Base-by-base conservation (phyloP, 768 basidiomycete species). In the Phylloporus sp. region DNA sequence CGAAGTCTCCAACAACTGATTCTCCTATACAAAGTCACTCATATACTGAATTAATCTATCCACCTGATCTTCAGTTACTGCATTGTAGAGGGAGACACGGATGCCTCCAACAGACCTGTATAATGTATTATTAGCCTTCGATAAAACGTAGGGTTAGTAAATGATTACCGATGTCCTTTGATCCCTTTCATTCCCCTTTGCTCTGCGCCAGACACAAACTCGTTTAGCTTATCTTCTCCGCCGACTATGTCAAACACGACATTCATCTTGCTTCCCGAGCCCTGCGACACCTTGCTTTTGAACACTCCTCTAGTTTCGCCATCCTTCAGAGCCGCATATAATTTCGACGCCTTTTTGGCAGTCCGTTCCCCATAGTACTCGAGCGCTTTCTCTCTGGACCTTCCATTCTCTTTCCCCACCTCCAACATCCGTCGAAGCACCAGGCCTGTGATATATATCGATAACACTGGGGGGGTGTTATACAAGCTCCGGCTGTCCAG, bases 221-320 rank as follows among this genome's bases (percentile, higher is more conserved):
- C 70, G 60, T 81, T 80, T 68, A 97, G 76, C 18, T 76, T 77
- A 1, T 78, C 86, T n/a, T 89, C 85, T 0, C 84, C 87, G 0
- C 84, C 88, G 12, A 82, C 57, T 12, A 95, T 73, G 47, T 82
- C 80, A 70, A 97, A 98, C 1, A 91, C 89, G 15, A 91, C 77
- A 66, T 99, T 99, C 95, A 98, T 98, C 84, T 89, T 88, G 70
- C 95, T 97, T 53, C 87, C 80, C 43, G 85, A 82, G 6, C 82
- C 86, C 51, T 78, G 76, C 62, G 80, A 76, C 18, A 95, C 94
- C 63, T 87, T 89, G 20, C 78, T 66, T 59, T 71, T 78, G 59
- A 91, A 81, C 50, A 91, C 72, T 0, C 91, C 91, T 59, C 76
- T 78, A 52, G 71, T 73, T 66, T 86, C 82, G 5, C 91, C 91